These are phyloP conservation scores for Acanthamoeba royreba DNA, from an alignment of 208 protist genomes.

Conservation along the genomic window DNA sequence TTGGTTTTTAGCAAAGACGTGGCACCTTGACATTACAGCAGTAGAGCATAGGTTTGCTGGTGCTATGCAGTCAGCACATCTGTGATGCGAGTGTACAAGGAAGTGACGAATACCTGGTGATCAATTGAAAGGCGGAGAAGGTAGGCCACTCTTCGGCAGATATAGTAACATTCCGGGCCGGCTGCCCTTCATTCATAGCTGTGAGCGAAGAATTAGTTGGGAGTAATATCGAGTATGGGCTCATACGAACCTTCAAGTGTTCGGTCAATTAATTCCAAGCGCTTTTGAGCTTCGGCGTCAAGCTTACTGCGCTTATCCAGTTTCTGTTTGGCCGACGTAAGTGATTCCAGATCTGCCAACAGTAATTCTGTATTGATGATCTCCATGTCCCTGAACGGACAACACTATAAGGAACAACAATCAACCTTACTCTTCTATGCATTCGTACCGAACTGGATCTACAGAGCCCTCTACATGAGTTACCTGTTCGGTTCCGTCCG, in stretches of 20 bases:
- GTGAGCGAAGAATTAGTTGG: too few species aligned
- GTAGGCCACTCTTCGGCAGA: not conserved
- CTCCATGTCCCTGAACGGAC: too few species aligned
- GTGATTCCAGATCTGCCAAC: not conserved
- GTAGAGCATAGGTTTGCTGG: not conserved
- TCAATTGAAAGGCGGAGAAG: not conserved
- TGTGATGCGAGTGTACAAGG: not conserved
- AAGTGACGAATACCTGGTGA: not conserved
- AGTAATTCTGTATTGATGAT: not conserved
- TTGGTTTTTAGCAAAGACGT: not conserved
- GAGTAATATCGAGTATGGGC: too few species aligned
- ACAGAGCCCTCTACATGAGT: not conserved
- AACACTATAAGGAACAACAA: too few species aligned
- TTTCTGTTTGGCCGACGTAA: not conserved
- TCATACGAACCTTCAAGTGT: too few species aligned
- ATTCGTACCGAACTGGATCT: not conserved
- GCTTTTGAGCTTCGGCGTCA: not conserved
- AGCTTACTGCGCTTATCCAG: not conserved
- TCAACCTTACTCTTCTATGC: too few species aligned
- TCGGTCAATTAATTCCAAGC: not conserved
- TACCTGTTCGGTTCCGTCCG: not conserved
- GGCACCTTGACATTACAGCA: not conserved
- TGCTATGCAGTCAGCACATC: too few species aligned
- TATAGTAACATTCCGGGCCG: not conserved
- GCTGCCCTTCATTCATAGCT: not conserved